These are phyloP conservation scores for Thraustotheca clavata DNA, from an alignment of 352 stramenopile genomes.

Conservation along the genomic window DNA sequence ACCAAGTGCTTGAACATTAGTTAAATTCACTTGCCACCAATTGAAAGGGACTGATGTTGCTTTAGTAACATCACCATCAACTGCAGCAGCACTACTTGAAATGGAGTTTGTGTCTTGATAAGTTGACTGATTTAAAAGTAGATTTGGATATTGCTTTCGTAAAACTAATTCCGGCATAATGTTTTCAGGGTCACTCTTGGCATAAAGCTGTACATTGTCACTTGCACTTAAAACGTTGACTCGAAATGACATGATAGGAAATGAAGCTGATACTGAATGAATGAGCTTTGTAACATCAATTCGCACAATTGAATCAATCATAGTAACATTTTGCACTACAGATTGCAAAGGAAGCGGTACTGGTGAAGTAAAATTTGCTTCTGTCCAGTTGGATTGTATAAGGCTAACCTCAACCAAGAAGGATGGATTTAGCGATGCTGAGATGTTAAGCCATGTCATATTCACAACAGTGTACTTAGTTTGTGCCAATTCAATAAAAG, in stretches of 20 bases:
- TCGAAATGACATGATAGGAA: conserved; percentile 36
- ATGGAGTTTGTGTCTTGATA: conserved; percentile 39
- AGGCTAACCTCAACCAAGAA: neutral
- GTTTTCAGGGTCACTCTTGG: conserved; percentile 27
- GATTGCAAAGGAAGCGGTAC: neutral
- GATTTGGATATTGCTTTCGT: conserved; percentile 39
- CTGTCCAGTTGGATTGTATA: conserved; percentile 5
- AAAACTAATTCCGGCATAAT: conserved; percentile 38
- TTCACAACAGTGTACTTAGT: conserved; percentile 18
- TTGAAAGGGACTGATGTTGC: conserved; percentile 32
- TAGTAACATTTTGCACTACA: conserved; percentile 14
- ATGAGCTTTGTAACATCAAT: conserved; percentile 43
- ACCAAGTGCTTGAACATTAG: conserved; percentile 33
- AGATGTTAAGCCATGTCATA: conserved; percentile 29
- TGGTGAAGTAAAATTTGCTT: neutral
- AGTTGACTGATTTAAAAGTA: conserved; percentile 23
- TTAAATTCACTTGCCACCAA: conserved; percentile 51
- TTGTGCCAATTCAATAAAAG: conserved; percentile 3
- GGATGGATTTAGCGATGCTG: neutral
- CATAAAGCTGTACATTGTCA: conserved; percentile 37
- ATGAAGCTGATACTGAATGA: conserved; percentile 27
- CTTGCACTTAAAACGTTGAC: conserved; percentile 40
- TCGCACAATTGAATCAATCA: neutral
- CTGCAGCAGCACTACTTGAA: conserved; percentile 21
- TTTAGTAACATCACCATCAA: conserved; percentile 25